A percentile compares a stretch with the other conserved stretches of the same genome.
phyloP scores from a whole-genome alignment of 2,329 filamentous ascomycete genomes.

The Colletotrichum coccodes region DNA sequence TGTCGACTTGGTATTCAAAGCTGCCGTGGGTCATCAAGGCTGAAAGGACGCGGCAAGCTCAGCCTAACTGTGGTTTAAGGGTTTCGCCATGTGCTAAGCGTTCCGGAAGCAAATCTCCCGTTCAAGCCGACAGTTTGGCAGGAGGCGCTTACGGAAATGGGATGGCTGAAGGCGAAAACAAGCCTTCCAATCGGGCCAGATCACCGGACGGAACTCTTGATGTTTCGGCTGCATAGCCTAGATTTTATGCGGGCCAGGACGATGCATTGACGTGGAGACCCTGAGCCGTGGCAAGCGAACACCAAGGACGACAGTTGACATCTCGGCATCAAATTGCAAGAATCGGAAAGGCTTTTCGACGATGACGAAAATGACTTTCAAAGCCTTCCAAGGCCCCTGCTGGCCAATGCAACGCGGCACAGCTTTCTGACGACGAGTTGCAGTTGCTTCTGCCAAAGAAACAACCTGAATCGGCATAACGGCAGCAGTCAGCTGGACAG shows the following conservation, averaged over 20 bases:
- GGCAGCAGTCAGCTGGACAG: constrained; percentile 19
- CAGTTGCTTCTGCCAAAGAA: constrained; percentile 7
- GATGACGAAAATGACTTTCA: constrained; percentile 19
- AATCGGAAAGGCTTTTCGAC: background rate
- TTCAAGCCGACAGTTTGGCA: background rate
- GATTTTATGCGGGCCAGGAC: constrained; percentile 3
- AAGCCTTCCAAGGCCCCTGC: constrained; percentile 1
- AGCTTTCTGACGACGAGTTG: constrained; percentile 8
- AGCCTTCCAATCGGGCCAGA: constrained; percentile 7
- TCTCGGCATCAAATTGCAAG: constrained; percentile 5
- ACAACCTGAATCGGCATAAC: constrained; percentile 3
- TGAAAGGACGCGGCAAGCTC: background rate
- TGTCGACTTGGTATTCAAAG: background rate
- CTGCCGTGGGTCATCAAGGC: background rate
- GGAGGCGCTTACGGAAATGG: background rate
- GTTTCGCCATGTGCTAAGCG: constrained; percentile 1
- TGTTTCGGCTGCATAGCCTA: constrained; percentile 17
- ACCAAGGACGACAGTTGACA: background rate
- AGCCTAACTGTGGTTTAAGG: background rate
- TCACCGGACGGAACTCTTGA: constrained; percentile 12
- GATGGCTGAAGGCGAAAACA: constrained; percentile 17
- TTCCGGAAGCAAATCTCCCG: constrained; percentile 15
- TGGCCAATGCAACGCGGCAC: background rate
- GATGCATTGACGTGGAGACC: constrained; percentile 15
- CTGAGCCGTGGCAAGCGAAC: background rate